Percentiles rank a stretch among this genome's conserved stretches.
Evolutionary conservation across 257 asterid species (phyloP).

Genomic region (Nicotiana tabacum): DNA sequence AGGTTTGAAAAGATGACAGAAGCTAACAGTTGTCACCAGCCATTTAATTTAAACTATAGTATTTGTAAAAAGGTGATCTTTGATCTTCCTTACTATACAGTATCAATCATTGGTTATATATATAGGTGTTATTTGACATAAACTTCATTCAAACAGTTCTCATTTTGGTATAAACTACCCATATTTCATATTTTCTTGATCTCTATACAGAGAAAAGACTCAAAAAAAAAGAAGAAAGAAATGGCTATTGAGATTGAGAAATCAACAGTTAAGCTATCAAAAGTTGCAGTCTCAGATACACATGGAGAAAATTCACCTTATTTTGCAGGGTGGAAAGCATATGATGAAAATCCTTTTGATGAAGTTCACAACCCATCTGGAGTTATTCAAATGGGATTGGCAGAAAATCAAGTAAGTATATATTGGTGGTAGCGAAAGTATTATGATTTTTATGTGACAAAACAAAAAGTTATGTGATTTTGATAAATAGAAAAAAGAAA

Average conservation of each 20-base stretch:
- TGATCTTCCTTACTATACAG: constrained; percentile 32
- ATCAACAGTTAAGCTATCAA: constrained; percentile 41
- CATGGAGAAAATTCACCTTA: constrained; percentile 93
- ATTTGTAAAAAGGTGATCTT: constrained; percentile 24
- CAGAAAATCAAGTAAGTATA: constrained; percentile 71
- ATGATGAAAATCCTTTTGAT: constrained; percentile 73
- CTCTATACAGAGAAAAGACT: background rate
- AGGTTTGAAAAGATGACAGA: constrained; percentile 40
- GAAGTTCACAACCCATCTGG: constrained; percentile 55
- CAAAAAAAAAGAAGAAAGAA: background rate
- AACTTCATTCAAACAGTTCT: constrained; percentile 8
- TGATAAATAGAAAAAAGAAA: no score
- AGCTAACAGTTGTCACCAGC: constrained; percentile 76
- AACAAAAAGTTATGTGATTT: no score
- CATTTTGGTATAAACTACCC: background rate
- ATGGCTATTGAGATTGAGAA: constrained; percentile 40
- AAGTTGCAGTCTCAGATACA: constrained; percentile 61
- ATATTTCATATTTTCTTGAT: background rate
- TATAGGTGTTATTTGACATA: constrained; percentile 25
- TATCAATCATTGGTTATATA: constrained; percentile 42
- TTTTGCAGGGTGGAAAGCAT: constrained; percentile 94
- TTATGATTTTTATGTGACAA: no score
- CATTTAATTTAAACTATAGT: constrained; percentile 19
- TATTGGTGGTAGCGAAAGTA: no score
- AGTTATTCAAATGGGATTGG: constrained; percentile 92